Conservation (phyloP, 768 basidiomycete species). For the Tephrocybe sp. region DNA sequence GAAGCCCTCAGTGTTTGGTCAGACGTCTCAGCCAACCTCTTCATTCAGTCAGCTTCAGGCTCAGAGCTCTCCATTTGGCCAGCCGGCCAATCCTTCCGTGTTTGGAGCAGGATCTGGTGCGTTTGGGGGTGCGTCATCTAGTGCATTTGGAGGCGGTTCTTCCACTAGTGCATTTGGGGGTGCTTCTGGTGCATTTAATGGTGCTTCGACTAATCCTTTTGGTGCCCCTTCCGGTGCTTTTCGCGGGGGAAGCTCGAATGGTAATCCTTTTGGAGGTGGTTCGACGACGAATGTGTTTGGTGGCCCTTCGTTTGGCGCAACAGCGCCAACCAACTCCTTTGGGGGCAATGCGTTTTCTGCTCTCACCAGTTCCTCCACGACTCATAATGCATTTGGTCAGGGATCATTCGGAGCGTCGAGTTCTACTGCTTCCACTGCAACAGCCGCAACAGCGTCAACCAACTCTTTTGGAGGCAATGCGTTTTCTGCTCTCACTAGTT, state of each 20-base stretch:
- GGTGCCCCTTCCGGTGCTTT: conserved; percentile 17
- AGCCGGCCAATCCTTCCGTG: conserved; percentile 9
- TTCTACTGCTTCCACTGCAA: conserved; percentile 14
- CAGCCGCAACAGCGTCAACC: conserved; percentile 15
- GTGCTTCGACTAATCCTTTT: background rate
- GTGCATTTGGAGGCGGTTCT: conserved; percentile 21
- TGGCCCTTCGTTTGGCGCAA: conserved; percentile 17
- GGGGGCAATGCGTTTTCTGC: conserved; percentile 19
- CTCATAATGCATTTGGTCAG: conserved; percentile 27
- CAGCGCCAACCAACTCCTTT: conserved; percentile 22
- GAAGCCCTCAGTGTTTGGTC: too few relatives aligned
- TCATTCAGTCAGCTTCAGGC: conserved; percentile 30
- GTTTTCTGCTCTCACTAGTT: conserved; percentile 18
- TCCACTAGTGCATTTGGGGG: conserved; percentile 22
- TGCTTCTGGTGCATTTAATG: conserved; percentile 5
- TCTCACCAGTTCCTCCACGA: conserved; percentile 13
- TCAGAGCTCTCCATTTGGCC: conserved; percentile 24
- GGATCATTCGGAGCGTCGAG: conserved; percentile 22
- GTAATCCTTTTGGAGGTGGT: conserved; percentile 15
- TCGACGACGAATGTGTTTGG: conserved; percentile 25
- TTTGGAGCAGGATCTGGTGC: conserved; percentile 7
- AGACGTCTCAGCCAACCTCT: conserved; percentile 16
- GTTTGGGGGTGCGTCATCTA: background rate
- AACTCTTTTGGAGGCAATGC: conserved; percentile 21
- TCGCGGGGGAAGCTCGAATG: conserved; percentile 13